Conservation (phyloP, 1,284 basidiomycete genomes). For the Dichomitus squalens region DNA sequence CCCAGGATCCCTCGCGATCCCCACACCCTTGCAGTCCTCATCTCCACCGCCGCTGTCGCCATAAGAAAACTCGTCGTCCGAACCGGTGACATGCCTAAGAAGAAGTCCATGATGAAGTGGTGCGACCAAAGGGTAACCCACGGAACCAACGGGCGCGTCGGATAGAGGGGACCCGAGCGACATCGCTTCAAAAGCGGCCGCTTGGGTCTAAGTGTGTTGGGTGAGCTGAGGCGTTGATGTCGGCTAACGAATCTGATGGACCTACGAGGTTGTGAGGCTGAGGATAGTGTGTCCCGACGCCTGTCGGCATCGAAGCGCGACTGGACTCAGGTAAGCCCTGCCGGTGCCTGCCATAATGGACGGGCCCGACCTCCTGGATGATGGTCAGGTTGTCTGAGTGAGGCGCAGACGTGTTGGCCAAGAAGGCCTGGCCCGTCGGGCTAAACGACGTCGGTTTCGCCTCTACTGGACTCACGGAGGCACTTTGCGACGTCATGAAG, state of each 20-base stretch:
- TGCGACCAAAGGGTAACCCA: conserved; percentile 13
- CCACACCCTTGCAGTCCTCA: conserved; percentile 3
- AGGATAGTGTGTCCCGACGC: conserved; percentile 14
- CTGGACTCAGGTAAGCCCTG: conserved; percentile 11
- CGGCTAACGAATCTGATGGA: conserved; percentile 25
- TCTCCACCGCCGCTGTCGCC: conserved; percentile 6
- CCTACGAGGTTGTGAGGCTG: conserved; percentile 23
- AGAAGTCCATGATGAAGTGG: conserved; percentile 1
- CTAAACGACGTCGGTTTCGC: conserved; percentile 12
- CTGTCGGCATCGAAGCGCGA: conserved; percentile 7
- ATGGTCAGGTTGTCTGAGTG: conserved; percentile 14
- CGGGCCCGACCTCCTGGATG: conserved; percentile 18
- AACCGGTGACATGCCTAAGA: not conserved
- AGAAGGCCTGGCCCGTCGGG: conserved; percentile 9
- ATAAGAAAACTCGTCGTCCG: conserved; percentile 8
- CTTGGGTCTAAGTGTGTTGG: conserved; percentile 24
- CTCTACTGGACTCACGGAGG: conserved; percentile 19
- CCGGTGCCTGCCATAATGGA: conserved; percentile 18
- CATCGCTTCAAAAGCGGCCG: conserved; percentile 25
- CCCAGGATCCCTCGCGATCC: conserved; percentile 54
- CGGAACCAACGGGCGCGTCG: conserved; percentile 4
- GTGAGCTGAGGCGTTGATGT: conserved; percentile 25
- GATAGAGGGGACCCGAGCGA: conserved; percentile 22
- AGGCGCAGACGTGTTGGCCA: conserved; percentile 1
- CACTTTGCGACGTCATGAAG: conserved; percentile 18